Conservation (phyloP, 345 rosid species). For the Eucalyptus marginata region DNA sequence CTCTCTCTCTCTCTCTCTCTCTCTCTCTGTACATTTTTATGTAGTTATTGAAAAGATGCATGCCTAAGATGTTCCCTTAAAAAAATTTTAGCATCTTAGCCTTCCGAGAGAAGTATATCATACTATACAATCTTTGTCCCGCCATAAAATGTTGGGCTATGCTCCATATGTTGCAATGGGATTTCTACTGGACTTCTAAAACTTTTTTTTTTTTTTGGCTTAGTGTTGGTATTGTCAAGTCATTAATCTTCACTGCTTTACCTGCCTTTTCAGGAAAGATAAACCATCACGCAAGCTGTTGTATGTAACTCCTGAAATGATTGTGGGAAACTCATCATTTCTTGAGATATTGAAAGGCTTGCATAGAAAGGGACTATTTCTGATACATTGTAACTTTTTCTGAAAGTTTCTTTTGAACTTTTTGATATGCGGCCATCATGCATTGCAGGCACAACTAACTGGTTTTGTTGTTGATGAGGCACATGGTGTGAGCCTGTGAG, state of each 20-base stretch:
- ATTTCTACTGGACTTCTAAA: no score
- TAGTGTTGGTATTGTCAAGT: no score
- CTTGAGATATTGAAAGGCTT: slow-evolving; percentile 6
- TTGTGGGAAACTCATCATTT: slow-evolving; percentile 46
- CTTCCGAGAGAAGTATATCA: no score
- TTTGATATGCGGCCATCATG: background rate
- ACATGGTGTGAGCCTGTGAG: slow-evolving; percentile 94
- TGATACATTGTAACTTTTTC: background rate
- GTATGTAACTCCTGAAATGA: no score
- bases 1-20: background rate
- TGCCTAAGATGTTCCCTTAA: no score
- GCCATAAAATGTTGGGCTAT: no score
- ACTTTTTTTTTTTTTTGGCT: no score
- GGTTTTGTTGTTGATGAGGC: slow-evolving; percentile 94
- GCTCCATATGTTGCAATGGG: no score
- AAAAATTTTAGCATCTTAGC: no score
- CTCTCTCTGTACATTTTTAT: background rate
- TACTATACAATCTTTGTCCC: accelerated
- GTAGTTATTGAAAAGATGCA: no score
- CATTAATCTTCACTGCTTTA: no score
- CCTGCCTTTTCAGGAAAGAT: no score
- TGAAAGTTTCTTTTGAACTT: background rate
- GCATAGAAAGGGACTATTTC: background rate
- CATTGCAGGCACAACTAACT: slow-evolving; percentile 56
- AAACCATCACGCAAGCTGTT: accelerated